phyloP scores from a whole-genome alignment of 495 filamentous ascomycete species.

The Beverwykella pulmonaria region DNA sequence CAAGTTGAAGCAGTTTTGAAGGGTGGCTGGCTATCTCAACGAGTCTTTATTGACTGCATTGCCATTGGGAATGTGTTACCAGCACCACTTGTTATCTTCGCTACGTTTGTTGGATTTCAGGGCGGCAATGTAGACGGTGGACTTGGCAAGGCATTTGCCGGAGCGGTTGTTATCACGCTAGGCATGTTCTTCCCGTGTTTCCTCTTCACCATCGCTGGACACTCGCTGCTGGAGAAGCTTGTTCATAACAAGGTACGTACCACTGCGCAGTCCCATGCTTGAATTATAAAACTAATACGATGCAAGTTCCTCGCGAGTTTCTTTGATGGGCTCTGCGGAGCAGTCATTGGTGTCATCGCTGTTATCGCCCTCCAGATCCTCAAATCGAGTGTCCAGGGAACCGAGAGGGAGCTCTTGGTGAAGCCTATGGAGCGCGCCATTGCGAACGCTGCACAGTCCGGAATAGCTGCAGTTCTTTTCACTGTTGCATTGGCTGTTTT shows the following conservation, averaged over 20 bases:
- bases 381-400: conserved; percentile 34
- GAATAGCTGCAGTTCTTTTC: conserved; percentile 42
- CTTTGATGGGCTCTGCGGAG: conserved; percentile 46
- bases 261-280: conserved; percentile 10
- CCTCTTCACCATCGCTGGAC: conserved; percentile 47
- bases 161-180: conserved; percentile 45
- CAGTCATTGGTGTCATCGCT: conserved; percentile 49
- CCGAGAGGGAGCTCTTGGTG: conserved; percentile 10
- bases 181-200: conserved; percentile 50
- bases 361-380: conserved; percentile 43
- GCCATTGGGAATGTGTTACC: conserved; percentile 48
- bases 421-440: conserved; percentile 24
- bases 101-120: conserved; percentile 48
- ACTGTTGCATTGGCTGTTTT: conserved; percentile 38
- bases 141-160: conserved; percentile 43
- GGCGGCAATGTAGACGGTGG: conserved; percentile 41
- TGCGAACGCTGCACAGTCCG: conserved; percentile 28
- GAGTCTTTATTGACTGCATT: conserved; percentile 48
- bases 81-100: conserved; percentile 48
- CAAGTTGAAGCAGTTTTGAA: conserved; percentile 49
- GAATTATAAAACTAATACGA: conserved; percentile 17
- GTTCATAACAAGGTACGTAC: conserved; percentile 44
- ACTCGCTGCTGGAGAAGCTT: conserved; percentile 43
- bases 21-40: conserved; percentile 45
- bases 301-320: conserved; percentile 43